These are phyloP conservation scores for Curvularia spicifera DNA, from an alignment of 2,329 filamentous ascomycete species.

Conservation along the genomic window DNA sequence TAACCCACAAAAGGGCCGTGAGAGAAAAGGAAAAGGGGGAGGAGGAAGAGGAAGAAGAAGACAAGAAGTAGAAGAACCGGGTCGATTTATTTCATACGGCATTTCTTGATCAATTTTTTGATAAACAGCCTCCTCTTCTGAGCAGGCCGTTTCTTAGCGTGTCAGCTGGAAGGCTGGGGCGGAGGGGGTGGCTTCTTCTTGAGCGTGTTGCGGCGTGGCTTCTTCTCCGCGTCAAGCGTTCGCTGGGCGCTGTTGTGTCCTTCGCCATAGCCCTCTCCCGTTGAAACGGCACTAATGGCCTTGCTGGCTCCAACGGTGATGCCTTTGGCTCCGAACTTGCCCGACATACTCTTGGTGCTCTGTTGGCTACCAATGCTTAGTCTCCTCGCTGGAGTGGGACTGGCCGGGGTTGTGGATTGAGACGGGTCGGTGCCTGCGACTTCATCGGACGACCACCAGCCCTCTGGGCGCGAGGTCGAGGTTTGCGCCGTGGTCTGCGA, in stretches of 20 bases:
- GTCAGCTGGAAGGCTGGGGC: conserved; percentile 3
- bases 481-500: conserved; percentile 42
- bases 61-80: neutral
- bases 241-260: conserved; percentile 5
- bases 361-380: conserved; percentile 39
- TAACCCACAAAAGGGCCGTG: neutral
- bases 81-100: neutral
- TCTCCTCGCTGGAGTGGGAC: conserved; percentile 16
- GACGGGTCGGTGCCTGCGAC: conserved; percentile 43
- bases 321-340: conserved; percentile 41
- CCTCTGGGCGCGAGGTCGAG: conserved; percentile 45
- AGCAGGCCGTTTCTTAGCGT: neutral
- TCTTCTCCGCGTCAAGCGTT: conserved; percentile 8
- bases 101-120: conserved; percentile 1
- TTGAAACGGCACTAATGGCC: conserved; percentile 41
- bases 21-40: neutral
- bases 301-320: conserved; percentile 44
- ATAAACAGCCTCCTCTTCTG: conserved; percentile 1
- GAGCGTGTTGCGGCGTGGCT: conserved; percentile 12
- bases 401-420: conserved; percentile 25
- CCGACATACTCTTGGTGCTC: conserved; percentile 29
- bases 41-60: neutral
- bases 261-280: conserved; percentile 26
- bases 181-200: conserved; percentile 13
- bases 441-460: conserved; percentile 51